These are phyloP conservation scores for Helicocarpus griseus DNA, from an alignment of 2,329 filamentous ascomycete genomes.

Conservation along the genomic window DNA sequence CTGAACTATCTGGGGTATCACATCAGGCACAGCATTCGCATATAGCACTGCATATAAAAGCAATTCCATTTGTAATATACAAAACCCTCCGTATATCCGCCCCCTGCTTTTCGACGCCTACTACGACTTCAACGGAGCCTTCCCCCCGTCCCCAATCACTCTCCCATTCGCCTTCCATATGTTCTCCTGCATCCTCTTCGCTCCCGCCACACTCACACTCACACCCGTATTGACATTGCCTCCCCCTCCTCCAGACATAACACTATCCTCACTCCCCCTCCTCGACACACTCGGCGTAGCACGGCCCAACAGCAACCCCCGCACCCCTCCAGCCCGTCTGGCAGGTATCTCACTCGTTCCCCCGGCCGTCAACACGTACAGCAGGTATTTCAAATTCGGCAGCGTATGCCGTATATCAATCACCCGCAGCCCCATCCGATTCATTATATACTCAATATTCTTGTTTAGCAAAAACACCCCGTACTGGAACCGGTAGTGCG, in stretches of 20 bases:
- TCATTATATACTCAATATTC: constrained; percentile 66
- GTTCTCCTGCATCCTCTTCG: constrained; percentile 6
- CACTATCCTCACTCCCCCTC: constrained; percentile 32
- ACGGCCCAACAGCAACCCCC: constrained; percentile 30
- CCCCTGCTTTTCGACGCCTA: no score
- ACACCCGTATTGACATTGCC: constrained; percentile 29
- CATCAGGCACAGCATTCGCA: neutral
- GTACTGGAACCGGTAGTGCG: constrained; percentile 90
- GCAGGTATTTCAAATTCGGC: constrained; percentile 84
- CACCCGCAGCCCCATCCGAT: constrained; percentile 61
- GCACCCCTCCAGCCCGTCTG: constrained; percentile 45
- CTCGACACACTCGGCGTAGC: constrained; percentile 28
- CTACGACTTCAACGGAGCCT: no score
- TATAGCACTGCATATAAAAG: neutral
- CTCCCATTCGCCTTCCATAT: neutral
- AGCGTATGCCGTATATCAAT: constrained; percentile 87
- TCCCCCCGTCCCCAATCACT: neutral
- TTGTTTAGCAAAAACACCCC: constrained; percentile 96
- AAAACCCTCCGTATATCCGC: neutral
- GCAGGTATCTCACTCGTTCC: constrained; percentile 55
- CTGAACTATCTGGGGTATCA: no score
- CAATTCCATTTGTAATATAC: neutral
- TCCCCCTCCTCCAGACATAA: constrained; percentile 15
- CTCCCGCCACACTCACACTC: neutral
- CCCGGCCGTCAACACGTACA: constrained; percentile 82